Base-by-base conservation (phyloP, 2,329 filamentous ascomycete species). In the Colletotrichum liriopes region DNA sequence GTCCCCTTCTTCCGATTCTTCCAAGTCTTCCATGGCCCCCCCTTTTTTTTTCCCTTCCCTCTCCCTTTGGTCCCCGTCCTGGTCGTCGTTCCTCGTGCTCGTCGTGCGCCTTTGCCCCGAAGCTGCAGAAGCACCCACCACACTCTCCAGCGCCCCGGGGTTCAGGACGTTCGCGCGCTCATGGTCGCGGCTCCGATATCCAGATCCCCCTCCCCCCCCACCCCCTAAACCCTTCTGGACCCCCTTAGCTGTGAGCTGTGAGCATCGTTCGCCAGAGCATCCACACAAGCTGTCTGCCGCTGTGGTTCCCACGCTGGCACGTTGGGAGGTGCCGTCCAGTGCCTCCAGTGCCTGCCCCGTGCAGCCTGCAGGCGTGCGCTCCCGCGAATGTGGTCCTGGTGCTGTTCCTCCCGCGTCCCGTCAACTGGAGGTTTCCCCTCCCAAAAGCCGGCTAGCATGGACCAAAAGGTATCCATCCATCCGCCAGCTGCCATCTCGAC, bases 51-150 rank as follows among this genome's bases (percentile, higher is more conserved):
- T 54, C 45, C 12, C 41, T 20, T 23, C 32, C 55, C 55, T 51
- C 61, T 43, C 51, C 45, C 67, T 47, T 67, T 45, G 41, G 43
- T 59, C 51, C 47, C 55, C 41, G 29, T 71, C 26, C 63, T 41
- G 41, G 26, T 56, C 14, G 23, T 67, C 43, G 43, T 62, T 67
- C 49, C 52, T 37, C 32, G 26, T 35, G 29, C 29, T 35, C 29
- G 6, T n/a, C 68, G 68, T 62, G 32, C 49, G 49, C 64, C 26
- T 67, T 71, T 67, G 49, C 32, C 68, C 68, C 68, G 68, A 67
- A 49, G 37, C 32, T 54, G 56, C n/a, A 61, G 23, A 52, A 59
- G 68, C 55, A 67, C 43, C 64, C 64, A 71, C 64, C 49, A 45
- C 64, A 45, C 12, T 39, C 37, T 58, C 64, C 64, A 60, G 12